phyloP scores from a whole-genome alignment of 2,329 filamentous ascomycete genomes.

The Zasmidium citrigriseum region DNA sequence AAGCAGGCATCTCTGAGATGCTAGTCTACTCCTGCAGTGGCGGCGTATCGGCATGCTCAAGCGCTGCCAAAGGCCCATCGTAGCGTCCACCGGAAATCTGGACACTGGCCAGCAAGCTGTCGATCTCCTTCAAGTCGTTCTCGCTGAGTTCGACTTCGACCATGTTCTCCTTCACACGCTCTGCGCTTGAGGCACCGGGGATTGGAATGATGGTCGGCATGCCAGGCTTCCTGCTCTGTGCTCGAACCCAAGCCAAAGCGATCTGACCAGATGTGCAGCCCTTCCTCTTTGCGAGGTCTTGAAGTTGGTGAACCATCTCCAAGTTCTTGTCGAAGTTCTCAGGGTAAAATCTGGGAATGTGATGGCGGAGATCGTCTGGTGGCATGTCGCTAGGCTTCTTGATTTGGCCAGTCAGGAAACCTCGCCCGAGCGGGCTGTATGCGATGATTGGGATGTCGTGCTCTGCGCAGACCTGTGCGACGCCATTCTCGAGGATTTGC shows the following conservation, averaged over 20 bases:
- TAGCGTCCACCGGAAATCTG: constrained; percentile 47
- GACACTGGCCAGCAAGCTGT: constrained; percentile 51
- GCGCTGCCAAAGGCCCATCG: constrained; percentile 17
- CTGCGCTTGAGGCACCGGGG: constrained; percentile 41
- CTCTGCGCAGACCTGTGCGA: constrained; percentile 59
- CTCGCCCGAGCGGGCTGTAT: constrained; percentile 70
- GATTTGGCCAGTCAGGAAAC: constrained; percentile 58
- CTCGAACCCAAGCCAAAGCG: constrained; percentile 52
- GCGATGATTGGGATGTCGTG: constrained; percentile 69
- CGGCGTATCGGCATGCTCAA: constrained; percentile 33
- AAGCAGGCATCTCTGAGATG: not conserved
- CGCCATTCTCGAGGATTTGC: constrained; percentile 59
- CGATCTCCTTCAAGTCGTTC: constrained; percentile 54
- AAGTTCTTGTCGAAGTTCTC: constrained; percentile 67
- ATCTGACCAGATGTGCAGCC: constrained; percentile 50
- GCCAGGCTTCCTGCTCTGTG: constrained; percentile 43
- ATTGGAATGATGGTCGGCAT: constrained; percentile 49
- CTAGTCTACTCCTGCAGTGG: constrained; percentile 15
- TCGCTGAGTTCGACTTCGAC: constrained; percentile 44
- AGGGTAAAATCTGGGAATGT: constrained; percentile 61
- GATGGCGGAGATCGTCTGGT: constrained; percentile 49
- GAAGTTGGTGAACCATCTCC: constrained; percentile 59
- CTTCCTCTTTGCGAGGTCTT: constrained; percentile 61
- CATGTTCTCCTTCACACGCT: constrained; percentile 44
- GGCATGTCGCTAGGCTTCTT: constrained; percentile 57